phyloP scores from a whole-genome alignment of 306 rosid genomes.

The Vigna mungo region DNA sequence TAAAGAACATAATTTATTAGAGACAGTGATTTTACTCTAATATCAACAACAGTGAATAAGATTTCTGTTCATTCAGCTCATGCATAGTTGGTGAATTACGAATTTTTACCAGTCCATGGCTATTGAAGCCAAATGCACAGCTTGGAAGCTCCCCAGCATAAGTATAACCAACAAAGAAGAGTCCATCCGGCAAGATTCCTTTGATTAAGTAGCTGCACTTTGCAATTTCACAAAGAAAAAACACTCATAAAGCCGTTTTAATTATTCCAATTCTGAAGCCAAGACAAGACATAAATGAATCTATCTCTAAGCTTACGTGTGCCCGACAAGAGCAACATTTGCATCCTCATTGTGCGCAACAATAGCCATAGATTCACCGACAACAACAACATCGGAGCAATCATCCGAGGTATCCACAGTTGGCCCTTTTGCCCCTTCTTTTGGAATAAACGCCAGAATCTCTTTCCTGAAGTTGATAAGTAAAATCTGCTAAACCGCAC shows the following conservation, averaged over 20 bases:
- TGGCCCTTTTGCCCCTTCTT: slow-evolving; percentile 43
- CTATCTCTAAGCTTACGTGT: slow-evolving; percentile 61
- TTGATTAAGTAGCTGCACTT: slow-evolving; percentile 73
- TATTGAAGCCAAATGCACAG: slow-evolving; percentile 68
- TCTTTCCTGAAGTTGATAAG: slow-evolving; percentile 85
- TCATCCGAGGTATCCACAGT: slow-evolving; percentile 58
- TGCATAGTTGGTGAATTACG: neutral
- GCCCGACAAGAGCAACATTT: slow-evolving; percentile 73
- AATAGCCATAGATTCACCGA: slow-evolving; percentile 69
- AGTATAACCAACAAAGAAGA: slow-evolving; percentile 73
- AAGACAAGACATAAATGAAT: slow-evolving; percentile 2
- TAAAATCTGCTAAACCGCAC: slow-evolving; percentile 57
- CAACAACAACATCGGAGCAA: slow-evolving; percentile 82
- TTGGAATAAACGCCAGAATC: slow-evolving; percentile 77
- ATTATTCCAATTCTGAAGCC: slow-evolving; percentile 9
- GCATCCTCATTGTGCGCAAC: slow-evolving; percentile 97
- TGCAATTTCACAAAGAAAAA: neutral
- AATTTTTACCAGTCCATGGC: slow-evolving; percentile 66
- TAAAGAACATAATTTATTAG: neutral
- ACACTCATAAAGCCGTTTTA: neutral
- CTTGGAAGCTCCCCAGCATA: slow-evolving; percentile 97
- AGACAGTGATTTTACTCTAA: neutral
- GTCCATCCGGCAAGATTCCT: slow-evolving; percentile 62
- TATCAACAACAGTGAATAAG: neutral
- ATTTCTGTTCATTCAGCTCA: neutral